A percentile compares a stretch with the other conserved stretches of the same genome.
These are phyloP conservation scores for Westerdykella sp. DNA, from an alignment of 2,329 filamentous ascomycete species.

Conservation along the genomic window DNA sequence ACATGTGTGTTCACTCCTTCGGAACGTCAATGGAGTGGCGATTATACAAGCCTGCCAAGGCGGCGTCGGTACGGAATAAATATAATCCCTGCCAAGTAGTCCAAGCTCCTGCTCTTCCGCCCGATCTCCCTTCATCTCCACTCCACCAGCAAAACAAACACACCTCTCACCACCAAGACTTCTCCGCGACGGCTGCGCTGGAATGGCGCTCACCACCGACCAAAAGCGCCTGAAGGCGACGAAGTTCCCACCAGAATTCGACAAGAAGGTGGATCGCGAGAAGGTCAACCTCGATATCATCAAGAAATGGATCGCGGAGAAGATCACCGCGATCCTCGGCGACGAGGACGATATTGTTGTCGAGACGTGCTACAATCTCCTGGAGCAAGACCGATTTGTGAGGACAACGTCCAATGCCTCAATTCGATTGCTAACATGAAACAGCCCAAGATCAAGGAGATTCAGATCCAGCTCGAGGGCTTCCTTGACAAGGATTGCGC, in stretches of 20 bases:
- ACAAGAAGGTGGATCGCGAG: constrained; percentile 89
- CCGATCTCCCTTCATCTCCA: no score
- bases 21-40: no score
- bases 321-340: constrained; percentile 81
- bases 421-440: constrained; percentile 9
- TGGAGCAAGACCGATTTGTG: constrained; percentile 72
- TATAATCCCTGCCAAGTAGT: no score
- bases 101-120: no score
- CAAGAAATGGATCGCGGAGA: constrained; percentile 96
- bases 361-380: constrained; percentile 65
- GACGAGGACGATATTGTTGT: constrained; percentile 94
- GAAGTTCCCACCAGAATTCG: constrained; percentile 91
- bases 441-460: constrained; percentile 88
- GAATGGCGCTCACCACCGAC: constrained; percentile 79
- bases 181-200: constrained; percentile 11
- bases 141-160: background rate
- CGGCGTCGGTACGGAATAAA: no score
- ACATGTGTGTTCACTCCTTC: no score
- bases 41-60: no score
- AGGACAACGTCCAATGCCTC: constrained; percentile 32
- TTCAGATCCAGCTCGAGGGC: constrained; percentile 90
- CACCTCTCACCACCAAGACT: background rate
- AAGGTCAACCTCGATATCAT: constrained; percentile 97
- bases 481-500: constrained; percentile 92
- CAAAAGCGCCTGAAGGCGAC: constrained; percentile 84